These are phyloP conservation scores for Flagelloscypha sp. DNA, from an alignment of 768 basidiomycete genomes.

Conservation along the genomic window DNA sequence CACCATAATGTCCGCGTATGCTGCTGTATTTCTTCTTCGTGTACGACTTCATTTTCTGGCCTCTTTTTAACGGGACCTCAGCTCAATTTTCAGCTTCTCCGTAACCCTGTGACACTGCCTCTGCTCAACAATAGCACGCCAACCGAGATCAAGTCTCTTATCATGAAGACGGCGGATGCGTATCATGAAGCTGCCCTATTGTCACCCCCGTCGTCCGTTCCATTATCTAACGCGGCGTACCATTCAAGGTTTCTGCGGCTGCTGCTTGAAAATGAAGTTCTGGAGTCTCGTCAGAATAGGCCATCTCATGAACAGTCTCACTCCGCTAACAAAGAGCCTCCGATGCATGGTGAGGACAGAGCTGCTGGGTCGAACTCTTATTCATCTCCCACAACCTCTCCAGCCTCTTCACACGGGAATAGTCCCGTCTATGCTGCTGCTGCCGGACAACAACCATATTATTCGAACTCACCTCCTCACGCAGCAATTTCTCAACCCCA, in stretches of 20 bases:
- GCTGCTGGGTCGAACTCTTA: no score
- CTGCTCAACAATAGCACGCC: constrained; percentile 54
- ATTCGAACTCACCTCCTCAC: no score
- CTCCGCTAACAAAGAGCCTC: no score
- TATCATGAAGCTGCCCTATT: constrained; percentile 65
- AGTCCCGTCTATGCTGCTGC: constrained; percentile 20
- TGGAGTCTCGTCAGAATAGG: constrained; percentile 37
- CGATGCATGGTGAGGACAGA: no score
- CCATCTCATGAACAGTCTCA: constrained; percentile 26
- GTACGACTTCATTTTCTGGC: constrained; percentile 28
- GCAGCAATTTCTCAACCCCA: no score
- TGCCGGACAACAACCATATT: constrained; percentile 23
- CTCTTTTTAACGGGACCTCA: not conserved
- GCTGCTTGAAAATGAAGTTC: constrained; percentile 56
- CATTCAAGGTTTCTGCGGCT: constrained; percentile 75
- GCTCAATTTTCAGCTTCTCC: constrained; percentile 45
- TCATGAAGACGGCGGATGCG: constrained; percentile 66
- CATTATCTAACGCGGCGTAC: constrained; percentile 63
- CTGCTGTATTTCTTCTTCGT: constrained; percentile 72
- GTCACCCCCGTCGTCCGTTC: constrained; percentile 49
- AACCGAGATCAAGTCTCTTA: constrained; percentile 56
- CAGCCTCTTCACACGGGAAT: no score
- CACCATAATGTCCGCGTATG: constrained; percentile 80
- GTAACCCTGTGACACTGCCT: constrained; percentile 48
- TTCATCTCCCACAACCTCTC: no score